Conservation (phyloP, 2,329 filamentous ascomycete genomes). For the Stagonosporopsis rhizophila region DNA sequence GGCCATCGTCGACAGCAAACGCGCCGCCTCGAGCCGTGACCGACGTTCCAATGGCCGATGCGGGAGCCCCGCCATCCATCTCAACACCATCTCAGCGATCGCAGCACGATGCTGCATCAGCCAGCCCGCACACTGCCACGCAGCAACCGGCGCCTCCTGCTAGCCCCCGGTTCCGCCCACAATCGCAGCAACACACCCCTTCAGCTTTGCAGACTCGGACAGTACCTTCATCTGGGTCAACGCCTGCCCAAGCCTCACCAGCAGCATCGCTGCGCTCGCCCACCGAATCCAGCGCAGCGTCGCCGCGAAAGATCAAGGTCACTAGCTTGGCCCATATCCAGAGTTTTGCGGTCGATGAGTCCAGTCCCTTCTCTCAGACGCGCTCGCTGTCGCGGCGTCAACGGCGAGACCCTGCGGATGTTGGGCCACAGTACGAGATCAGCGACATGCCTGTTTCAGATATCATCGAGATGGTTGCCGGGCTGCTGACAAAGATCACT, state of each 20-base stretch:
- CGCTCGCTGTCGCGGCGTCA: constrained; percentile 51
- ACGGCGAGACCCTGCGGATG: constrained; percentile 57
- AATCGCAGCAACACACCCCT: constrained; percentile 44
- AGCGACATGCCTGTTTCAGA: constrained; percentile 97
- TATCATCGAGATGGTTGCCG: constrained; percentile 98
- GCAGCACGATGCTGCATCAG: constrained; percentile 31
- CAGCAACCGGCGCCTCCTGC: constrained; percentile 35
- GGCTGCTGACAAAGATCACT: constrained; percentile 94
- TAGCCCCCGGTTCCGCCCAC: constrained; percentile 46
- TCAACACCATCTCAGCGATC: constrained; percentile 39
- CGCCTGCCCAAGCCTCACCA: constrained; percentile 38
- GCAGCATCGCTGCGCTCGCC: constrained; percentile 37
- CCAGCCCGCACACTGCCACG: constrained; percentile 23
- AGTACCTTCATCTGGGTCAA: constrained; percentile 35
- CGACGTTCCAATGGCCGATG: constrained; percentile 52
- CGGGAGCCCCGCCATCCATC: constrained; percentile 40
- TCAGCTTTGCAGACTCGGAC: constrained; percentile 31
- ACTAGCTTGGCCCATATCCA: constrained; percentile 91
- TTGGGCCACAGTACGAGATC: constrained; percentile 80
- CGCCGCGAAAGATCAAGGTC: constrained; percentile 74
- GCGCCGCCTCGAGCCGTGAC: constrained; percentile 35
- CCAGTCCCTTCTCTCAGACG: constrained; percentile 63
- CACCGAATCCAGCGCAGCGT: constrained; percentile 45
- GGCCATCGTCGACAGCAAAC: constrained; percentile 42
- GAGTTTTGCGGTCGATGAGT: constrained; percentile 81